Conservation (phyloP, 2,329 filamentous ascomycete species). For the Eutypa lata region DNA sequence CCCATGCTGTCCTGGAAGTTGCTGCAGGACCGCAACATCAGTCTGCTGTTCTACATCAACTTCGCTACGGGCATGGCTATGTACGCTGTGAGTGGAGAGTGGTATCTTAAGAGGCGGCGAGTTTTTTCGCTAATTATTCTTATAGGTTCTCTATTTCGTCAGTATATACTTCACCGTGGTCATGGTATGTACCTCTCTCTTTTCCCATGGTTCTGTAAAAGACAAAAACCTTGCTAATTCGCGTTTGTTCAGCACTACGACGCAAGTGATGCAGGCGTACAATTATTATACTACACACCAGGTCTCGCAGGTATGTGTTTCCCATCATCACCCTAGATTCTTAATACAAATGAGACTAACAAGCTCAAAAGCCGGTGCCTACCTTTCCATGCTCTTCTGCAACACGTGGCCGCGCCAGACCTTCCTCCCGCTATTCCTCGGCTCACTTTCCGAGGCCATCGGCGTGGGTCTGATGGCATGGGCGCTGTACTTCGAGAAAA, state of each 20-base stretch:
- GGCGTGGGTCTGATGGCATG: conserved; percentile 58
- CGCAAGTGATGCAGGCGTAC: conserved; percentile 47
- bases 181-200: conserved; percentile 18
- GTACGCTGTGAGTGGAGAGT: conserved; percentile 37
- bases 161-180: conserved; percentile 66
- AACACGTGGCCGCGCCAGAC: conserved; percentile 62
- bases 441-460: conserved; percentile 52
- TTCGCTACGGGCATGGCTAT: conserved; percentile 56
- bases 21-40: conserved; percentile 54
- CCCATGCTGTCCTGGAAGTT: conserved; percentile 64
- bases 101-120: conserved; percentile 30
- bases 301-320: conserved; percentile 51
- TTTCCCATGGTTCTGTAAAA: too few species aligned
- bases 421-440: conserved; percentile 54
- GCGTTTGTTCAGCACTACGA: conserved; percentile 39
- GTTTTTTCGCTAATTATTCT: conserved; percentile 13
- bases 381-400: conserved; percentile 54
- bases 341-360: conserved; percentile 2
- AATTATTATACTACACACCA: conserved; percentile 62
- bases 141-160: conserved; percentile 62
- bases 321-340: too few species aligned
- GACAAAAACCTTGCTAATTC: too few species aligned
- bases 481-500: conserved; percentile 49
- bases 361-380: conserved; percentile 49
- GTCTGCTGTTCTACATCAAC: conserved; percentile 60